A percentile compares a stretch with the other conserved stretches of the same genome.
phyloP scores from a whole-genome alignment of 2,329 filamentous ascomycete species.

The Fusarium sp. region DNA sequence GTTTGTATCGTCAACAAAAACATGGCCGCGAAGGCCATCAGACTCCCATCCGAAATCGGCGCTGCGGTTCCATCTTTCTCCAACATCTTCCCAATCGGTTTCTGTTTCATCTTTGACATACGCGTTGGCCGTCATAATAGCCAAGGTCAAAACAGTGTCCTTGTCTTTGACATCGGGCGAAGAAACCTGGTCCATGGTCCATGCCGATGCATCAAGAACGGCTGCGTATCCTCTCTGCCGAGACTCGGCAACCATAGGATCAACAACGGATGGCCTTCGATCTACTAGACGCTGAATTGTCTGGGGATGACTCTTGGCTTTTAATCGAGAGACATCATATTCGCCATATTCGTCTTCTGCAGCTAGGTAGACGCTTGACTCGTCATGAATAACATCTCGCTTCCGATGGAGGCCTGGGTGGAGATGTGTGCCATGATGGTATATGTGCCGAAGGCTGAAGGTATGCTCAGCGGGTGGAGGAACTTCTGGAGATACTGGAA shows the following conservation, averaged over 20 bases:
- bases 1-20: conserved; percentile 89
- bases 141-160: conserved; percentile 83
- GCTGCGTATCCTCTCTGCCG: conserved; percentile 75
- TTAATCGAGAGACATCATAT: conserved; percentile 64
- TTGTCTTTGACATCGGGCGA: conserved; percentile 89
- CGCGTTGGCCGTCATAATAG: conserved; percentile 88
- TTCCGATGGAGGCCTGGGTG: conserved; percentile 82
- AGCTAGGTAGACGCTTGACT: conserved; percentile 67
- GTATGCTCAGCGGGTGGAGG: conserved; percentile 65
- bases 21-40: conserved; percentile 90
- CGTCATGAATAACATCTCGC: conserved; percentile 73
- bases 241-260: conserved; percentile 80
- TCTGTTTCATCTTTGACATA: conserved; percentile 80
- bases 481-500: conserved; percentile 57
- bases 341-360: conserved; percentile 68
- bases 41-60: conserved; percentile 92
- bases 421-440: conserved; percentile 86
- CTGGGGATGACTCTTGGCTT: conserved; percentile 71
- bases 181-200: conserved; percentile 82
- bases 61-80: conserved; percentile 83
- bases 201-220: conserved; percentile 77
- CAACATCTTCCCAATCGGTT: conserved; percentile 86
- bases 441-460: conserved; percentile 86
- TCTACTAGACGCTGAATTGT: conserved; percentile 86
- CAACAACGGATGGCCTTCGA: conserved; percentile 79